Base-by-base conservation (phyloP, 2,329 filamentous ascomycete genomes). In the Pestalotiopsis sp. region DNA sequence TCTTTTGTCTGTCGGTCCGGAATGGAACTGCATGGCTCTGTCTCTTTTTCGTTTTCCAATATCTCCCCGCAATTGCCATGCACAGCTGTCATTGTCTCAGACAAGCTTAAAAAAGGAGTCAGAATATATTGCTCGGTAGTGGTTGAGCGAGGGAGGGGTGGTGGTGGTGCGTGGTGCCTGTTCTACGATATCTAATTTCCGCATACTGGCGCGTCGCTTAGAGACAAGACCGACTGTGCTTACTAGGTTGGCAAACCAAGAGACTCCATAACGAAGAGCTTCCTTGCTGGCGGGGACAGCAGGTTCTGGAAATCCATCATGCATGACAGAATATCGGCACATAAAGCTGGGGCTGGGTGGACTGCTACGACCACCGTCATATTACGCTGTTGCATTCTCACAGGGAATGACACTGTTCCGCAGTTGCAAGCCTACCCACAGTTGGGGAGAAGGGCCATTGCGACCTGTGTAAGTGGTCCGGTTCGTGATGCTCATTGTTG, bases 11-110 rank as follows among this genome's bases (percentile, higher is more conserved):
- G 14, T 52, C 45, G 45, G 45, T 52, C 45, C 41, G 17, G 20
- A 20, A 52, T 52, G 45, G 45, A n/a, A 52, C 31, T 36, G 31
- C 31, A n/a, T 52, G 45, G 14, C 45, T 52, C 20, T n/a, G 3
- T n/a, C 20, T 52, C 17, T 12, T 31, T 59, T 7, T 45, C 20
- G 20, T 23, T 20, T 23, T 20, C 38, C 39, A 49, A 52, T 31
- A 64, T 14, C 31, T n/a, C 52, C 23, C 65, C n/a, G 52, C 38
- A 41, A 66, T 66, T 61, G 36, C 31, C 36, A 62, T 62, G 59
- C 31, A 66, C 55, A 66, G 23, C 57, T 45, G 57, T 45, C 65
- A 66, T 17, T 59, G 65, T 60, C 65, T 66, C 27, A 66, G 65
- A 66, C 65, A 59, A 59, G 55, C 49, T 65, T 58, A 58, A 57